phyloP scores from a whole-genome alignment of 1,284 basidiomycete species.

The Cryptococcus floricola region DNA sequence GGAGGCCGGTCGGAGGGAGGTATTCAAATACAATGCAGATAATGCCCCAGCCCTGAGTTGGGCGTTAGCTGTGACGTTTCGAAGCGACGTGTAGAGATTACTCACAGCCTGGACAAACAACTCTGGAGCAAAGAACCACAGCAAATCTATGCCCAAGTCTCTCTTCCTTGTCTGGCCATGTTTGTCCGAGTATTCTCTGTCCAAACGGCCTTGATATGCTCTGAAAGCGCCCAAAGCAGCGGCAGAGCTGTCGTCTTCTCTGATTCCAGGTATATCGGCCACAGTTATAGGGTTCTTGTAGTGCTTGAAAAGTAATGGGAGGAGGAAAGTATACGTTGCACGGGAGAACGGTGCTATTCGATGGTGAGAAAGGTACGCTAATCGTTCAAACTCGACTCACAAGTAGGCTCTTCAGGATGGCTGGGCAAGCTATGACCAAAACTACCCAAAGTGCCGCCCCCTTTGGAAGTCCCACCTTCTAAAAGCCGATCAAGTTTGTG shows the following conservation, averaged over 20 bases:
- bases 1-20: constrained; percentile 53
- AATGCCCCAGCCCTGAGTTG: constrained; percentile 47
- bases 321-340: constrained; percentile 48
- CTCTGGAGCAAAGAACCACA: constrained; percentile 32
- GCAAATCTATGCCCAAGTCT: constrained; percentile 43
- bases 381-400: constrained; percentile 13
- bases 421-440: constrained; percentile 20
- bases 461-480: constrained; percentile 30
- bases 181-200: constrained; percentile 17
- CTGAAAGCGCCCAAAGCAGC: constrained; percentile 49
- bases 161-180: constrained; percentile 28
- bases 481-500: constrained; percentile 36
- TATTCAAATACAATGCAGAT: constrained; percentile 50
- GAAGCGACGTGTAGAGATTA: not conserved
- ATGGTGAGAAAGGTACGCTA: not conserved
- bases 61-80: not conserved
- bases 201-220: constrained; percentile 28
- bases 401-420: constrained; percentile 40
- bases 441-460: constrained; percentile 31
- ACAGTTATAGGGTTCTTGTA: constrained; percentile 49
- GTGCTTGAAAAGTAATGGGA: constrained; percentile 50
- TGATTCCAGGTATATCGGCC: constrained; percentile 52
- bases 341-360: constrained; percentile 39
- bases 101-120: constrained; percentile 28
- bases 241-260: constrained; percentile 54